phyloP scores from a whole-genome alignment of 768 basidiomycete genomes.

The Rhizopogon salebrosus region DNA sequence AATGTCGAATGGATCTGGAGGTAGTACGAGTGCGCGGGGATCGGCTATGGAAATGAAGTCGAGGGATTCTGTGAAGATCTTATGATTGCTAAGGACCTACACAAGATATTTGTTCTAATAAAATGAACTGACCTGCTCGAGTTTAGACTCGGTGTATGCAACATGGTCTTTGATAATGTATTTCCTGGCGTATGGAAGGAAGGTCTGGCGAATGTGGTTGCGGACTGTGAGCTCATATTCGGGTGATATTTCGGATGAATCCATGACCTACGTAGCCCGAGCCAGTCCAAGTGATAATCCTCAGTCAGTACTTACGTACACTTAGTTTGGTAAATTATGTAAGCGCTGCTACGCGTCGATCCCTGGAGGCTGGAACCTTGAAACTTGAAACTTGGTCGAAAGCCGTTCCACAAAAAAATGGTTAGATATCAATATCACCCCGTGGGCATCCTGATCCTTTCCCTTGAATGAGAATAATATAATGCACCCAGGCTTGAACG shows the following conservation, averaged over 20 bases:
- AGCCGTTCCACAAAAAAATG: too few species aligned
- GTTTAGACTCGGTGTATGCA: constrained; percentile 44
- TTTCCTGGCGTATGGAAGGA: constrained; percentile 47
- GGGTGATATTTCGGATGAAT: not conserved
- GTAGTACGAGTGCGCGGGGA: constrained; percentile 44
- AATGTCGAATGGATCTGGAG: constrained; percentile 49
- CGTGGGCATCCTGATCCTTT: too few species aligned
- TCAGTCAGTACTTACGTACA: too few species aligned
- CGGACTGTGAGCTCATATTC: constrained; percentile 21
- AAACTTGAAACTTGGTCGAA: too few species aligned
- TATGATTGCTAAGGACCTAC: constrained; percentile 3
- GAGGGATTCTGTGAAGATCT: constrained; percentile 40
- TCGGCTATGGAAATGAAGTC: constrained; percentile 43
- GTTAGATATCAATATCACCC: too few species aligned
- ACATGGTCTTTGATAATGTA: constrained; percentile 56
- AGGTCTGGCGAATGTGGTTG: constrained; percentile 48
- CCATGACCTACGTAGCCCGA: constrained; percentile 7
- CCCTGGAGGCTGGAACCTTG: too few species aligned
- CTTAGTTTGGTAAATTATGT: too few species aligned
- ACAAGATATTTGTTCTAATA: not conserved
- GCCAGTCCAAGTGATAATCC: not conserved
- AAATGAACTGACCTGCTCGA: constrained; percentile 34
- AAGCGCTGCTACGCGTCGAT: too few species aligned
- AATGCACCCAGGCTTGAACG: too few species aligned
- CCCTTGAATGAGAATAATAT: too few species aligned